These are phyloP conservation scores for Globisporangium cystogenes DNA, from an alignment of 352 stramenopile genomes.

Conservation along the genomic window DNA sequence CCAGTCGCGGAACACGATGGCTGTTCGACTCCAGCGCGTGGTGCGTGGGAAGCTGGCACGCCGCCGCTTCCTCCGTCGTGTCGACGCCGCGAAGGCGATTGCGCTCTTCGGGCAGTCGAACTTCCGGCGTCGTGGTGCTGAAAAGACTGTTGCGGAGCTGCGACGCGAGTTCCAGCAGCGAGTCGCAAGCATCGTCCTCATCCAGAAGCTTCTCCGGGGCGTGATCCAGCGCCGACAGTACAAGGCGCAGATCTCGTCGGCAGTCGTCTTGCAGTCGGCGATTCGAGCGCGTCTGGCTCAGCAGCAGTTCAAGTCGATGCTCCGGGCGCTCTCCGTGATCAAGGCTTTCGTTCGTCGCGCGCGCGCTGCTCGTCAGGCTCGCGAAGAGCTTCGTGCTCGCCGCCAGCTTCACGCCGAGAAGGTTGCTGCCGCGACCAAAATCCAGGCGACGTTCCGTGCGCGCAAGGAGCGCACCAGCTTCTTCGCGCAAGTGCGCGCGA, in stretches of 20 bases:
- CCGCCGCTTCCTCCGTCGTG: slow-evolving; percentile 18
- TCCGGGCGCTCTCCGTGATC: slow-evolving; percentile 21
- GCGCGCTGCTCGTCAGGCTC: slow-evolving; percentile 13
- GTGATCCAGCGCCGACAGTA: slow-evolving; percentile 27
- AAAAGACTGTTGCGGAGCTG: slow-evolving; percentile 20
- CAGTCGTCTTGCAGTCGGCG: slow-evolving; percentile 30
- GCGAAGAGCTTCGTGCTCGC: background rate
- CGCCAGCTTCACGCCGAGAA: slow-evolving; percentile 1
- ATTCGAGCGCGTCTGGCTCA: slow-evolving; percentile 25
- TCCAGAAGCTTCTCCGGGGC: slow-evolving; percentile 37
- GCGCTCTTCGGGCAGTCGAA: slow-evolving; percentile 28
- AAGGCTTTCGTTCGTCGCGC: slow-evolving; percentile 20
- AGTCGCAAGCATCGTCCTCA: slow-evolving; percentile 20
- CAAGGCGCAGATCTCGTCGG: slow-evolving; percentile 19
- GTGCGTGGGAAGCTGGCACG: slow-evolving; percentile 35
- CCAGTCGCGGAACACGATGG: slow-evolving; percentile 36
- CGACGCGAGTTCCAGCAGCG: slow-evolving; percentile 20
- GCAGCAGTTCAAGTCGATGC: slow-evolving; percentile 18
- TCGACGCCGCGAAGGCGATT: slow-evolving; percentile 21
- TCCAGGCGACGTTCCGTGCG: slow-evolving; percentile 20
- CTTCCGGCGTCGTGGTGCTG: slow-evolving; percentile 25
- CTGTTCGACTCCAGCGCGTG: slow-evolving; percentile 31
- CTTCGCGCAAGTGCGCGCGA: slow-evolving; percentile 11
- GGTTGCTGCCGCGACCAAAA: slow-evolving; percentile 16
- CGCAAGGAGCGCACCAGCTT: slow-evolving; percentile 10